Base-by-base conservation (phyloP, 495 filamentous ascomycete genomes). In the Glonium stellatum region DNA sequence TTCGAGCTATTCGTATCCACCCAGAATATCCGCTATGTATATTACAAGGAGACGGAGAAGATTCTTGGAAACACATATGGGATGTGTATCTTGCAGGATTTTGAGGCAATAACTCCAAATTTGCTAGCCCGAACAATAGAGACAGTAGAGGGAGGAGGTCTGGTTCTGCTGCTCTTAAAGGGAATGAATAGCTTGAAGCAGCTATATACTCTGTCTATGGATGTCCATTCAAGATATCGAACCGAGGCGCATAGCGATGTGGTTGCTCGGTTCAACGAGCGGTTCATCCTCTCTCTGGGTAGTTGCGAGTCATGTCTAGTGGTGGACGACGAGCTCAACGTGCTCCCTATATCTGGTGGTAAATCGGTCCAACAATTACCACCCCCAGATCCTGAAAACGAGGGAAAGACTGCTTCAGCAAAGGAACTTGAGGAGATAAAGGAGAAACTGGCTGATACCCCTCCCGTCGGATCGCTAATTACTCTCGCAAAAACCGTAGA, bases 41-140 rank as follows among this genome's bases (percentile, higher is more conserved):
- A 96, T 80, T 99, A 99, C 79, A 99, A 99, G 75, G 95, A 99
- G 75, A 97, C 95, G n/a, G 95, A 99, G 61, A 96, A 96, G 78
- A 97, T 99, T 70, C 74, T 99, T 41, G 95, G 95, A 64, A 96
- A 97, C 73, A 99, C 95, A 34, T 99, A 92, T 71, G 93, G 95
- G 63, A 97, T 97, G 88, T 96, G 91, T 71, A 93, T 97, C 62
- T 76, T 99, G 57, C 95, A 99, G 70, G 95, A 99, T 62, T 99
- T 99, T 67, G 95, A 99, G 70, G 95, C 91, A 25, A 85, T 99
- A 59, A 99, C 93, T 5, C 95, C 95, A 27, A 99, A 99, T 69
- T 78, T 97, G 59, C 81, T 99, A 21, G 95, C 95, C 1, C 79
- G 92, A 47, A 97, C 93, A 3, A 88, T 99, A 64, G 95, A 99